Percentiles rank a stretch among this genome's conserved stretches.
Evolutionary conservation across 495 filamentous ascomycete species (phyloP).

Genomic region (Penicillium canariense): DNA sequence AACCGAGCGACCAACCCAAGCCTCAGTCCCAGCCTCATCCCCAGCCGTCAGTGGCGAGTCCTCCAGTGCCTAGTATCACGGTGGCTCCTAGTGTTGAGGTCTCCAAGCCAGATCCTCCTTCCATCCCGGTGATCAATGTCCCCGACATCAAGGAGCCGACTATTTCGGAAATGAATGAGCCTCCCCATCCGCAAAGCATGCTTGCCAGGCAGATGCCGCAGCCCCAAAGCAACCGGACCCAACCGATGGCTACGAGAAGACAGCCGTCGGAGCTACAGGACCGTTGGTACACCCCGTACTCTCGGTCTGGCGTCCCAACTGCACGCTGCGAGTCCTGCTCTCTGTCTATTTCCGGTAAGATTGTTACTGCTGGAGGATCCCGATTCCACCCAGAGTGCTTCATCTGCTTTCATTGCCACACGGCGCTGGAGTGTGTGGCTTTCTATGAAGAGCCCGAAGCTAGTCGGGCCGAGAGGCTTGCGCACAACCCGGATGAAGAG

Average conservation of each 20-base stretch:
- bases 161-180: constrained; percentile 34
- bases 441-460: constrained; percentile 88
- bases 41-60: constrained; percentile 11
- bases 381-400: constrained; percentile 96
- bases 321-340: constrained; percentile 83
- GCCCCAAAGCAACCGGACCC: constrained; percentile 15
- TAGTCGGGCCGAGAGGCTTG: constrained; percentile 65
- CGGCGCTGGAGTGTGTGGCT: constrained; percentile 86
- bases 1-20: constrained; percentile 47
- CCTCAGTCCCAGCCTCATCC: constrained; percentile 21
- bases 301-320: constrained; percentile 60
- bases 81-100: constrained; percentile 37
- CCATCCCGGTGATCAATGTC: constrained; percentile 63
- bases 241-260: constrained; percentile 21
- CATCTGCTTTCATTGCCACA: constrained; percentile 82
- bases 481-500: constrained; percentile 56
- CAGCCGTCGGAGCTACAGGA: constrained; percentile 27
- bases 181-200: constrained; percentile 10
- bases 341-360: constrained; percentile 80
- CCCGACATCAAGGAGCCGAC: constrained; percentile 47
- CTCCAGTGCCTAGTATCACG: constrained; percentile 47
- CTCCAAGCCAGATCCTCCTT: constrained; percentile 43
- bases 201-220: constrained; percentile 26
- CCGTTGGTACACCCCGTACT: constrained; percentile 41
- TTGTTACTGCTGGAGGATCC: constrained; percentile 74